A percentile compares a stretch with the other conserved stretches of the same genome.
phyloP scores from a whole-genome alignment of 495 filamentous ascomycete genomes.

The Aspergillus bertholletiae region DNA sequence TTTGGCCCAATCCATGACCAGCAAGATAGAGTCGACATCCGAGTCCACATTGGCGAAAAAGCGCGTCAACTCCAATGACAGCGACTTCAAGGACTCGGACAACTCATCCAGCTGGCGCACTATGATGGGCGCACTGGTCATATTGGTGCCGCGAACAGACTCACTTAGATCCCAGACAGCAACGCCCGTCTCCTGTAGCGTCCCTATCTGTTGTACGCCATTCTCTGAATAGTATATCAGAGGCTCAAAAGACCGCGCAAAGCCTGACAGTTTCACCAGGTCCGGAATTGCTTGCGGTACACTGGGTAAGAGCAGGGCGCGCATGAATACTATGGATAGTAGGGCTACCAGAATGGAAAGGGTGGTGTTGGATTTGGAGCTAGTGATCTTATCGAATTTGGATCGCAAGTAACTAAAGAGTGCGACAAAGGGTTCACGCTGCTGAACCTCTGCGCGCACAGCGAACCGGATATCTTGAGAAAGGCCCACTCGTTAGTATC shows the following conservation, averaged over 20 bases:
- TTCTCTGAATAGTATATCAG: constrained; percentile 90
- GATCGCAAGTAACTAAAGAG: constrained; percentile 60
- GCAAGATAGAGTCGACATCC: constrained; percentile 84
- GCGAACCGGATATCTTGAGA: constrained; percentile 78
- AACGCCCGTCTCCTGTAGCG: constrained; percentile 82
- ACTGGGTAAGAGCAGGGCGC: constrained; percentile 65
- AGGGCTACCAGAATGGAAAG: constrained; percentile 55
- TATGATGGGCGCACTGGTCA: constrained; percentile 82
- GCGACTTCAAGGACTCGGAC: constrained; percentile 74
- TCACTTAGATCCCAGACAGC: constrained; percentile 92
- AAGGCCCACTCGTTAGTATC: constrained; percentile 29
- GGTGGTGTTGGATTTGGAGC: constrained; percentile 65
- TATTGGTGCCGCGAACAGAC: constrained; percentile 80
- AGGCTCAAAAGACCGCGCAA: constrained; percentile 86
- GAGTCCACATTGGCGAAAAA: constrained; percentile 92
- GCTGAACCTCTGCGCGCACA: constrained; percentile 79
- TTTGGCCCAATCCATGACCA: constrained; percentile 93
- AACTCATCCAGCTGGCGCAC: constrained; percentile 79
- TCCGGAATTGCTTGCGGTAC: constrained; percentile 70
- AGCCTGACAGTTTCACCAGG: constrained; percentile 80
- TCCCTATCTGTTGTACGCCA: constrained; percentile 76
- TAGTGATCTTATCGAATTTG: constrained; percentile 46
- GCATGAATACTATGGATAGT: constrained; percentile 56
- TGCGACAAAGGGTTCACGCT: constrained; percentile 79
- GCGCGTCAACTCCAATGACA: constrained; percentile 75